Evolutionary conservation across 2,329 filamentous ascomycete species (phyloP).

Genomic region (Verticillium nonalfalfae): DNA sequence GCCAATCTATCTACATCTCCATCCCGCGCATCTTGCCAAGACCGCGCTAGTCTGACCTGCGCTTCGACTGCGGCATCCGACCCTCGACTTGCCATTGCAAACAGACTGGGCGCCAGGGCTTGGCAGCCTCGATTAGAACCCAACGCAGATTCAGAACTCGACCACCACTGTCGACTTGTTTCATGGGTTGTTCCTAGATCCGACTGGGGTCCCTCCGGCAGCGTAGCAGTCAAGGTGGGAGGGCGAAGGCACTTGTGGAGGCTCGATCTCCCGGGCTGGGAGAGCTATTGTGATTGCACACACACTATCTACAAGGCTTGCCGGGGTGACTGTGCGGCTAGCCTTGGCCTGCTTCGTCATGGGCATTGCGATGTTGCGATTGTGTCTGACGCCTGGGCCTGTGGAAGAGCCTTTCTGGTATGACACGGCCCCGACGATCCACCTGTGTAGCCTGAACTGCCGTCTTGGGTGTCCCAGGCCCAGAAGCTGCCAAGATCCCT

Average conservation of each 20-base stretch:
- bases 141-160: constrained; percentile 3
- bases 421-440: background rate
- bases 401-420: background rate
- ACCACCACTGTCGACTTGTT: constrained; percentile 11
- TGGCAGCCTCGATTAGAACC: background rate
- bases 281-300: background rate
- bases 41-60: background rate
- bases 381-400: background rate
- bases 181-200: constrained; percentile 13
- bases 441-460: background rate
- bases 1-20: constrained; percentile 12
- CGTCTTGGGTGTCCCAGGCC: background rate
- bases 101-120: background rate
- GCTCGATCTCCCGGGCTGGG: constrained; percentile 4
- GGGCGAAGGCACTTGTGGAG: constrained; percentile 10
- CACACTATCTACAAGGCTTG: background rate
- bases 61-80: background rate
- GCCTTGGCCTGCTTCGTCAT: background rate
- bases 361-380: constrained; percentile 5
- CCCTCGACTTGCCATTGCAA: background rate
- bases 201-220: background rate
- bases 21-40: constrained; percentile 13
- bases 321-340: background rate
- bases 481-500: background rate
- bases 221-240: constrained; percentile 6